phyloP scores from a whole-genome alignment of 495 filamentous ascomycete species.

The Daldinia grandis region DNA sequence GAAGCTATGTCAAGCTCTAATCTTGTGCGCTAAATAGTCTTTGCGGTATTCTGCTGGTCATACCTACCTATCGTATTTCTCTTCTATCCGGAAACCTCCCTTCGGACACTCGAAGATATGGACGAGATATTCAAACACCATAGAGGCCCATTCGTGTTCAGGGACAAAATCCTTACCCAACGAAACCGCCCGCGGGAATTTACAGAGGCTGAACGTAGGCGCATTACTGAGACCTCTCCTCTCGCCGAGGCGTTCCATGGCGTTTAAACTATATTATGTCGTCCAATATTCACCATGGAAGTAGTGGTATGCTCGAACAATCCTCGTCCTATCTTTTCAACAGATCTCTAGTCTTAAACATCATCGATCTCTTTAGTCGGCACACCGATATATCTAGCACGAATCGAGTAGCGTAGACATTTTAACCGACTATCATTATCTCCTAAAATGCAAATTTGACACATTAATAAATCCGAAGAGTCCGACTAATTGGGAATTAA shows the following conservation, averaged over 20 bases:
- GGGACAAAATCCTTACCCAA: conserved; percentile 39
- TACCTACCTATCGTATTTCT: conserved; percentile 47
- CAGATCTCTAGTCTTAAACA: background rate
- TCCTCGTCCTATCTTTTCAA: background rate
- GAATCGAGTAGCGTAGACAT: no score
- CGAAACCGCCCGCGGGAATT: conserved; percentile 38
- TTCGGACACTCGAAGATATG: conserved; percentile 51
- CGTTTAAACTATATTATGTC: background rate
- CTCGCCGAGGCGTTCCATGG: background rate
- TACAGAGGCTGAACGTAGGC: conserved; percentile 40
- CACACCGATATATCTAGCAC: background rate
- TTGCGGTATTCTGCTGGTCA: conserved; percentile 45
- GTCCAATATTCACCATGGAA: background rate
- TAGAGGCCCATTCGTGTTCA: conserved; percentile 37
- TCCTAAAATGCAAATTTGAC: no score
- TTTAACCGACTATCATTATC: no score
- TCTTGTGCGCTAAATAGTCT: conserved; percentile 32
- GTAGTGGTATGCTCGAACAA: background rate
- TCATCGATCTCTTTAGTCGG: background rate
- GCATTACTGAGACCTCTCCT: conserved; percentile 10
- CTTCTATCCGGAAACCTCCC: conserved; percentile 50
- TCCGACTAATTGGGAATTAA: background rate
- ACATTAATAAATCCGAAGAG: background rate
- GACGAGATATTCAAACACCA: conserved; percentile 45
- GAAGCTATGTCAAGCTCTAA: background rate